Base-by-base conservation (phyloP, 1,284 basidiomycete genomes). In the Cryptococcus maquisensis region DNA sequence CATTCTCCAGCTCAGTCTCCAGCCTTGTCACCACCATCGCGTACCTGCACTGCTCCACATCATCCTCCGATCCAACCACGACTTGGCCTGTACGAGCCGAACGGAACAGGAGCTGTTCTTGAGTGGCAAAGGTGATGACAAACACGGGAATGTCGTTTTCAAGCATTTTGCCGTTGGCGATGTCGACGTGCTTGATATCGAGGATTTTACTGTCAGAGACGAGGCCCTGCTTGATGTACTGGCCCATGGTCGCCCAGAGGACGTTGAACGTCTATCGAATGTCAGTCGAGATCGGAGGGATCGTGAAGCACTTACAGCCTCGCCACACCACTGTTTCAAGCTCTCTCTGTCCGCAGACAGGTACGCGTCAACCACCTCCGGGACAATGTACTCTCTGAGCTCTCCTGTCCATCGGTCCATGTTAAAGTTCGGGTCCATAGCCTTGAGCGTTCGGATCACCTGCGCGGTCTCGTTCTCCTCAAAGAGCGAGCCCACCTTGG, bases 391-490 rank as follows among this genome's bases (percentile, higher is more conserved):
- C 76, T 98, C 96, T 61, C 95, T 80, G 60, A 98, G 74, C 71
- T 98, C 96, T 54, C 87, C 82, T 68, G 92, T 86, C 72, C 97
- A 98, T 20, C 78, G 75, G 71, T 97, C 94, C 66, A 88, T 83
- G 51, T 83, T 86, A 77, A 97, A 99, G 15, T 77, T 76, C 4
- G 95, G 91, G 72, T 99, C 96, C 66, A 96, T 79, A 37, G 81
- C 73, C 75, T 87, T 90, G 84, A 98, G 89, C 67, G 87, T 79
- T 51, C 90, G 83, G 67, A 89, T 86, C 23, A 98, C 96, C 71
- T 89, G 88, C 13, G 93, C 95, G 41, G 88, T 95, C 80, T 99
- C 96, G 68, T 92, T 99, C 78, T 99, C 96, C 61, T 97, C 95
- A 66, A 97, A 95, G 60, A 78, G 73, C 81, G 88, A 88, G 2